Conservation (phyloP, 345 rosid genomes). For the Linum usitatissimum region DNA sequence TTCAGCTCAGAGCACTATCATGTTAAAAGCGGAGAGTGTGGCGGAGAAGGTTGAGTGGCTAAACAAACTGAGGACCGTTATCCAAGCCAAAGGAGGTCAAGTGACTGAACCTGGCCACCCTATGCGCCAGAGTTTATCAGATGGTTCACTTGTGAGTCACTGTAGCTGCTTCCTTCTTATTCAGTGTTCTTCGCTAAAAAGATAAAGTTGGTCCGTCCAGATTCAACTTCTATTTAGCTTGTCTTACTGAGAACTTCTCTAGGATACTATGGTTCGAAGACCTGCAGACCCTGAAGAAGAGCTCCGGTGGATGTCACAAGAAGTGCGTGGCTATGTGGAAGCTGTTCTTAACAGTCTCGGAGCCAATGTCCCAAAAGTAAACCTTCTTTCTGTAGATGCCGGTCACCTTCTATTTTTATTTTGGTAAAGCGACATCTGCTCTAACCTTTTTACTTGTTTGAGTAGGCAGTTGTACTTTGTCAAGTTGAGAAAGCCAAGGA, state of each 20-base stretch:
- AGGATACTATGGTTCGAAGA: constrained; percentile 89
- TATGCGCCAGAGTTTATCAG: constrained; percentile 89
- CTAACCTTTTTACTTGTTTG: constrained; percentile 9
- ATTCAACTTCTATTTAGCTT: not conserved
- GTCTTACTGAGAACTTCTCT: constrained; percentile 4
- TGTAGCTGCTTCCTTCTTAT: not conserved
- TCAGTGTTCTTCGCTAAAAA: not conserved
- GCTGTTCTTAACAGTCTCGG: constrained; percentile 99
- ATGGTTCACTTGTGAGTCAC: constrained; percentile 89
- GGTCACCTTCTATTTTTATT: not conserved
- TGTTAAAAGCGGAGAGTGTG: constrained; percentile 76
- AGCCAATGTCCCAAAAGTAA: constrained; percentile 96
- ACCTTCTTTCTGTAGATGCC: constrained; percentile 10
- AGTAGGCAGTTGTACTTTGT: constrained; percentile 97
- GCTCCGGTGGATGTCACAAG: constrained; percentile 99
- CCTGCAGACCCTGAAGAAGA: constrained; percentile 99
- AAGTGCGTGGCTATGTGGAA: constrained; percentile 98
- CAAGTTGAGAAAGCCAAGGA: constrained; percentile 99
- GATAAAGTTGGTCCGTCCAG: not conserved
- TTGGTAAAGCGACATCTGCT: not conserved
- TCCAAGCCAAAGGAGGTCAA: constrained; percentile 61
- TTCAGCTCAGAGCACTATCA: constrained; percentile 83
- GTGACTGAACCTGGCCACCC: constrained; percentile 38
- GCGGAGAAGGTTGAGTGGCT: constrained; percentile 88
- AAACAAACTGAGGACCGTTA: constrained; percentile 57